Evolutionary conservation across 2,329 filamentous ascomycete genomes (phyloP).

Genomic region (Cadophora malorum): DNA sequence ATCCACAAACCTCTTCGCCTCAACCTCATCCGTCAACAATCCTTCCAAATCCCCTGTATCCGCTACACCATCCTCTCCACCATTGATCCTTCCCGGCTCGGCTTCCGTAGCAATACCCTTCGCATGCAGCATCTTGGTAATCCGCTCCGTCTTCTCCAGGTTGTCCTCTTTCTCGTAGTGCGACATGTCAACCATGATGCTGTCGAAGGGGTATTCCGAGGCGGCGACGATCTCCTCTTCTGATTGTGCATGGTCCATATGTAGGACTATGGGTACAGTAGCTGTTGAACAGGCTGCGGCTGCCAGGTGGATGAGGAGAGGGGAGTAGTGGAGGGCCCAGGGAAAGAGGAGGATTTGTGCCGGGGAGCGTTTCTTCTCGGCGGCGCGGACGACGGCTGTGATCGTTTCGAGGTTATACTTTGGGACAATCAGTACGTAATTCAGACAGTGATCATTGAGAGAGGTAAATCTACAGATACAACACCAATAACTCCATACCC

Average conservation of each 20-base stretch:
- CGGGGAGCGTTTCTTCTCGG: conserved; percentile 69
- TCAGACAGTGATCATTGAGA: neutral
- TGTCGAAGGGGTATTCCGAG: conserved; percentile 67
- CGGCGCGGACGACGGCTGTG: conserved; percentile 69
- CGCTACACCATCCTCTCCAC: conserved; percentile 76
- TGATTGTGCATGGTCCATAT: conserved; percentile 72
- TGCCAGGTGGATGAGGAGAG: conserved; percentile 59
- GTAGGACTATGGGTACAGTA: conserved; percentile 64
- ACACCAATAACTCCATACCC: conserved; percentile 61
- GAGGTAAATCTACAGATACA: conserved; percentile 49
- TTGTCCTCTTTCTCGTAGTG: conserved; percentile 77
- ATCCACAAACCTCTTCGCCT: conserved; percentile 66
- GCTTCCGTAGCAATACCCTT: conserved; percentile 73
- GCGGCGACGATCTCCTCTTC: conserved; percentile 63
- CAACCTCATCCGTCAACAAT: conserved; percentile 66
- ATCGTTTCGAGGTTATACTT: conserved; percentile 74
- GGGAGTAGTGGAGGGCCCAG: conserved; percentile 70
- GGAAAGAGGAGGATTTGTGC: conserved; percentile 75
- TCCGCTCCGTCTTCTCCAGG: conserved; percentile 65
- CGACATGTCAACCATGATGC: conserved; percentile 80
- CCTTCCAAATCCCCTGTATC: conserved; percentile 69
- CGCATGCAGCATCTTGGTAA: conserved; percentile 68
- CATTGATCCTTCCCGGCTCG: conserved; percentile 74
- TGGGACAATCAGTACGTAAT: neutral
- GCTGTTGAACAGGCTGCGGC: conserved; percentile 61